These are phyloP conservation scores for Pholiota adiposa DNA, from an alignment of 1,284 basidiomycete genomes.

Conservation along the genomic window DNA sequence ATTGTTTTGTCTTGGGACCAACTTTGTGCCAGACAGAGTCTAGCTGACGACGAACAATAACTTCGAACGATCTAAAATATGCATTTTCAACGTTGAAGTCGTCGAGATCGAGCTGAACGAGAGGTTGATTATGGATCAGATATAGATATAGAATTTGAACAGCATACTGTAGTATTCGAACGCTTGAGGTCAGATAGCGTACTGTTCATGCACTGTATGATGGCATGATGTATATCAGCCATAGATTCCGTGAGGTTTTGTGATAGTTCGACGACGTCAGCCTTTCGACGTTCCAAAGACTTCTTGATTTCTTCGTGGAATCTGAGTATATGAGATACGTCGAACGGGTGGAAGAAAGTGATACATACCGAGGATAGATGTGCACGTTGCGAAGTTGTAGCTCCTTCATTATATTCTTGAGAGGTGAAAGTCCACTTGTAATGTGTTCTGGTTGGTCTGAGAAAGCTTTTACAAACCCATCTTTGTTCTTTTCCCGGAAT, in stretches of 20 bases:
- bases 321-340: slow-evolving; percentile 42
- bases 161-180: slow-evolving; percentile 78
- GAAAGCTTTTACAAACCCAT: slow-evolving; percentile 95
- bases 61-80: slow-evolving; percentile 94
- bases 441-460: slow-evolving; percentile 97
- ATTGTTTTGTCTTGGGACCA: slow-evolving; percentile 88
- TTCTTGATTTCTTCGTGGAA: slow-evolving; percentile 90
- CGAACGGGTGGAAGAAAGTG: not conserved
- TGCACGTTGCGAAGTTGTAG: slow-evolving; percentile 87
- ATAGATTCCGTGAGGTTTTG: slow-evolving; percentile 88
- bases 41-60: slow-evolving; percentile 86
- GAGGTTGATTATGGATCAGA: not conserved
- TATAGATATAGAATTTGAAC: not conserved
- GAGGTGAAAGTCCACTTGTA: slow-evolving; percentile 87
- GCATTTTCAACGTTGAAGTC: slow-evolving; percentile 94
- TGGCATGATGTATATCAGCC: slow-evolving; percentile 90
- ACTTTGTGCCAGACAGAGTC: slow-evolving; percentile 98
- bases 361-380: slow-evolving; percentile 84
- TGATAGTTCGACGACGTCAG: slow-evolving; percentile 93
- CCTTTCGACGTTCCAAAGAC: slow-evolving; percentile 79
- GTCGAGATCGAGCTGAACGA: slow-evolving; percentile 85
- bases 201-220: slow-evolving; percentile 93
- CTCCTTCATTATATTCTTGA: slow-evolving; percentile 93
- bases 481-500: slow-evolving; percentile 85
- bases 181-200: slow-evolving; percentile 92